Conservation (phyloP, 768 basidiomycete species). For the Auriscalpium vulgare region DNA sequence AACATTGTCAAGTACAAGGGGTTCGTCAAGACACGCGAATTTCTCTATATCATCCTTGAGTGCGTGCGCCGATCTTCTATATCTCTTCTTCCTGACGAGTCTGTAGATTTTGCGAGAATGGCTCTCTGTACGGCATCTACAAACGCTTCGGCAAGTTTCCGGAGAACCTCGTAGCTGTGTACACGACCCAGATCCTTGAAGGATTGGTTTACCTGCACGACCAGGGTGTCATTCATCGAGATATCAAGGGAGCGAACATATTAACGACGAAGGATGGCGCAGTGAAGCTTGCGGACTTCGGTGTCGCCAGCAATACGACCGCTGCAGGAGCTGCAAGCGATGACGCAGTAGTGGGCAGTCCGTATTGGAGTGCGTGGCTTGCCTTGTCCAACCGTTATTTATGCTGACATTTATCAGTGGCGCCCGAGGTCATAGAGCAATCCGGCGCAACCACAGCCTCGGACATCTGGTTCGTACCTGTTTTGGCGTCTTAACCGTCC, state of each 20-base stretch:
- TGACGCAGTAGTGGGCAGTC: slow-evolving; percentile 92
- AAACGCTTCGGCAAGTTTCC: slow-evolving; percentile 99
- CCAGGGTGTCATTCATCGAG: slow-evolving; percentile 98
- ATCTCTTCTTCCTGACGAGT: background rate
- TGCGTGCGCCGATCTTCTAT: slow-evolving; percentile 27
- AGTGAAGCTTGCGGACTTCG: slow-evolving; percentile 98
- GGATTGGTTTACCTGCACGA: slow-evolving; percentile 97
- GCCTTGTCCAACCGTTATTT: background rate
- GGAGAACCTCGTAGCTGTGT: slow-evolving; percentile 91
- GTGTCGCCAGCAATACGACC: slow-evolving; percentile 73
- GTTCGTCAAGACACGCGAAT: slow-evolving; percentile 90
- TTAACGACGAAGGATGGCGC: slow-evolving; percentile 97
- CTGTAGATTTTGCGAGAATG: slow-evolving; percentile 91
- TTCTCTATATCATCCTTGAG: slow-evolving; percentile 95
- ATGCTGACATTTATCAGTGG: slow-evolving; percentile 48
- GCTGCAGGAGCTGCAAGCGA: slow-evolving; percentile 70
- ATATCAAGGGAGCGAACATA: slow-evolving; percentile 99
- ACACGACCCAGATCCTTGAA: slow-evolving; percentile 93
- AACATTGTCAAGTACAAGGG: slow-evolving; percentile 99
- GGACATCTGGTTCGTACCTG: slow-evolving; percentile 75
- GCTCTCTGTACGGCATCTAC: slow-evolving; percentile 89
- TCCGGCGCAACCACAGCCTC: slow-evolving; percentile 94
- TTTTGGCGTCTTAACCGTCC: background rate
- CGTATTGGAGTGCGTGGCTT: slow-evolving; percentile 87
- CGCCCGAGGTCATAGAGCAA: slow-evolving; percentile 98